Evolutionary conservation across 179 eudicot species (phyloP).

Genomic region (Beta corolliflora): DNA sequence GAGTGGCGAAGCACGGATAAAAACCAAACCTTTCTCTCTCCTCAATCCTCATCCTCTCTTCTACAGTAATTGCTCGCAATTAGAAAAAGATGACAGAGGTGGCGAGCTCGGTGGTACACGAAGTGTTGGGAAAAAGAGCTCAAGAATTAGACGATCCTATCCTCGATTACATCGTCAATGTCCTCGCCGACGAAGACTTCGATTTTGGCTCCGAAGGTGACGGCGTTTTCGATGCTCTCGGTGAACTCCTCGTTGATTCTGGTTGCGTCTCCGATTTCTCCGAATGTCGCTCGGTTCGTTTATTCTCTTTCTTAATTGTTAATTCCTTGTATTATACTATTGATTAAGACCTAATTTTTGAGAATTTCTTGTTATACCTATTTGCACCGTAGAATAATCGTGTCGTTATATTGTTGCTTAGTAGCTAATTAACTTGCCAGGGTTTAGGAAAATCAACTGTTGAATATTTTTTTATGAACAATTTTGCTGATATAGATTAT

Average conservation of each 20-base stretch:
- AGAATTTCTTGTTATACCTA: not conserved
- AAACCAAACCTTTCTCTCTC: not conserved
- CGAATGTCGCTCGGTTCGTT: slow-evolving; percentile 70
- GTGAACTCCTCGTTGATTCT: slow-evolving; percentile 81
- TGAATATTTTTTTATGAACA: no score
- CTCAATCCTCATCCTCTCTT: not conserved
- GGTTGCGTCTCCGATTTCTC: slow-evolving; percentile 70
- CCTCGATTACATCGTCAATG: slow-evolving; percentile 80
- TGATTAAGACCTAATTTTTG: not conserved
- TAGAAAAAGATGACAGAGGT: slow-evolving; percentile 70
- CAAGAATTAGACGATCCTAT: slow-evolving; percentile 83
- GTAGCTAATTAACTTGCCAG: not conserved
- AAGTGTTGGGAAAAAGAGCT: slow-evolving; percentile 63
- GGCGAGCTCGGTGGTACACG: slow-evolving; percentile 75
- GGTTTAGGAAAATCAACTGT: not conserved
- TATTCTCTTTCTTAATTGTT: not conserved
- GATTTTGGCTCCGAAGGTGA: slow-evolving; percentile 91
- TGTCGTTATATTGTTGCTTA: not conserved
- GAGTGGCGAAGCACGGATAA: not conserved
- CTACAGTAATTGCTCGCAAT: not conserved
- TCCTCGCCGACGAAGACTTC: slow-evolving; percentile 97
- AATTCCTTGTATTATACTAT: not conserved
- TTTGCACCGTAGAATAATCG: not conserved
- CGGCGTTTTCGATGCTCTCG: slow-evolving; percentile 87
- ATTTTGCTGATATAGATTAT: no score